These are phyloP conservation scores for Solanum neorickii DNA, from an alignment of 257 asterid species.

Conservation along the genomic window DNA sequence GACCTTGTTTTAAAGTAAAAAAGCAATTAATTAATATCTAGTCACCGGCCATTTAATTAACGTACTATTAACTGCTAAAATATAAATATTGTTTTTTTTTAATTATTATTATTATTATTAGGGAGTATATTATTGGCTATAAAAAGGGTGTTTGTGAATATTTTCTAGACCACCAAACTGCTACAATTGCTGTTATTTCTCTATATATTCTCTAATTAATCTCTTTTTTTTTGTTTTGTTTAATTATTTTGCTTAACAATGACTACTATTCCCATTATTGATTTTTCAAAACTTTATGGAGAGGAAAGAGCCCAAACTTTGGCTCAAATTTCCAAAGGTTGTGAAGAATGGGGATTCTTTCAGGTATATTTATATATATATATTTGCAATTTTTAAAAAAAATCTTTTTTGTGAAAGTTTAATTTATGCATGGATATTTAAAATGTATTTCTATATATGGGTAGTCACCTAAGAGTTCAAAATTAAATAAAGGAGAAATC, in stretches of 20 bases:
- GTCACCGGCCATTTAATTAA: constrained; percentile 35
- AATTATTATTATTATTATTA: not conserved
- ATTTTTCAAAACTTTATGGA: constrained; percentile 40
- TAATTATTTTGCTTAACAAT: not conserved
- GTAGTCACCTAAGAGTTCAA: not conserved
- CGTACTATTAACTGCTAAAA: constrained; percentile 20
- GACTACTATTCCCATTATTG: constrained; percentile 55
- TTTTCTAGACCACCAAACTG: constrained; percentile 2
- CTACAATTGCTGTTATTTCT: not conserved
- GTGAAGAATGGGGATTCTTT: constrained; percentile 61
- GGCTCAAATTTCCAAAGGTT: constrained; percentile 36
- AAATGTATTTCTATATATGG: not conserved
- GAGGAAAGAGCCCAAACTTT: constrained; percentile 38
- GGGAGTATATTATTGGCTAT: constrained; percentile 21
- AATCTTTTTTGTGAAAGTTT: not conserved
- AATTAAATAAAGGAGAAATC: not conserved
- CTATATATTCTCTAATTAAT: not conserved
- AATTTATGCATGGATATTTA: not conserved
- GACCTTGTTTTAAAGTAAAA: constrained; percentile 10
- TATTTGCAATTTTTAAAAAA: too few relatives aligned
- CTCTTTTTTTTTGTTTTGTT: not conserved
- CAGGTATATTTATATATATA: constrained; percentile 19
- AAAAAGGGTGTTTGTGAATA: constrained; percentile 18
- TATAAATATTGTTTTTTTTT: not conserved
- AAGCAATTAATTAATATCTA: not conserved